phyloP scores from a whole-genome alignment of 2,329 filamentous ascomycete species.

The Arthrobotrys sinensis region DNA sequence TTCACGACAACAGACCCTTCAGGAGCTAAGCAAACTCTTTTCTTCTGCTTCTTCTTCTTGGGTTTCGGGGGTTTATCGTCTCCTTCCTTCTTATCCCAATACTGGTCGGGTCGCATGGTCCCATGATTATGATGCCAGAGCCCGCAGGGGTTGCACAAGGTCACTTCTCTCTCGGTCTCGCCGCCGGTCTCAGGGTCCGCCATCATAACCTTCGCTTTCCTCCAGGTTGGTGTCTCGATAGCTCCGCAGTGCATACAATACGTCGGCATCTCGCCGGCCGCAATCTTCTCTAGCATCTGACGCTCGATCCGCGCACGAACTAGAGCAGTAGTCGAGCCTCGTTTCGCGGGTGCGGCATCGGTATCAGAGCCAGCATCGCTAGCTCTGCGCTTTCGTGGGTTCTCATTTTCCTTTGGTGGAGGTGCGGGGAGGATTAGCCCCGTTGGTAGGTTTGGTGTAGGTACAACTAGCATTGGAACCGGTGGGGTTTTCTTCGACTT shows the following conservation, averaged over 20 bases:
- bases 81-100: slow-evolving; percentile 76
- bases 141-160: slow-evolving; percentile 95
- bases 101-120: slow-evolving; percentile 83
- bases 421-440: slow-evolving; percentile 39
- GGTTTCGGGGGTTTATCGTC: slow-evolving; percentile 62
- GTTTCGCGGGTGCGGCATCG: slow-evolving; percentile 53
- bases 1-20: slow-evolving; percentile 34
- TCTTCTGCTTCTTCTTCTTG: slow-evolving; percentile 62
- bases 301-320: slow-evolving; percentile 59
- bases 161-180: slow-evolving; percentile 78
- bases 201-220: slow-evolving; percentile 80
- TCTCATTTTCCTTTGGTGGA: slow-evolving; percentile 35
- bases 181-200: slow-evolving; percentile 73
- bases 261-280: slow-evolving; percentile 85
- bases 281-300: slow-evolving; percentile 71
- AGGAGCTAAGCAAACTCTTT: slow-evolving; percentile 49
- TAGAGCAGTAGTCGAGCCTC: slow-evolving; percentile 61
- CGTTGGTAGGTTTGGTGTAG: slow-evolving; percentile 30
- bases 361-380: slow-evolving; percentile 54
- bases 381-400: slow-evolving; percentile 41
- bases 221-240: slow-evolving; percentile 96
- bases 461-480: slow-evolving; percentile 34
- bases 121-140: slow-evolving; percentile 94
- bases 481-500: slow-evolving; percentile 34
- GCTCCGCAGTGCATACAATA: slow-evolving; percentile 94